Conservation (phyloP, 1,284 basidiomycete genomes). For the Heterobasidion annosum region DNA sequence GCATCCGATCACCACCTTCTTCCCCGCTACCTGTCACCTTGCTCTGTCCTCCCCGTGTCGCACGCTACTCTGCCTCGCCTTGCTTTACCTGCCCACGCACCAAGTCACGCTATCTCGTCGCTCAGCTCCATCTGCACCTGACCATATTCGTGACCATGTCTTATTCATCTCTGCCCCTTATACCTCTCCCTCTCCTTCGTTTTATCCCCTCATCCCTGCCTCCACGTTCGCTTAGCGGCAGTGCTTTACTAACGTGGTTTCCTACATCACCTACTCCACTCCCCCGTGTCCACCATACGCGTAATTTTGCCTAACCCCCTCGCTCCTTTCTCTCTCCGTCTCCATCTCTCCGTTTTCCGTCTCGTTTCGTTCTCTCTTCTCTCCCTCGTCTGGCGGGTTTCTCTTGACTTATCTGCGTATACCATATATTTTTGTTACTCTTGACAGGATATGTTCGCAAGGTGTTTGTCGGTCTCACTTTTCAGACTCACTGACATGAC, state of each 20-base stretch:
- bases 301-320: slow-evolving; percentile 1
- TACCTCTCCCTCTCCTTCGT: slow-evolving; percentile 3
- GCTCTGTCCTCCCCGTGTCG: background rate
- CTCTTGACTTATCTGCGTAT: slow-evolving; percentile 5
- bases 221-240: slow-evolving; percentile 4
- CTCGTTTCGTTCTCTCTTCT: slow-evolving; percentile 9
- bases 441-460: background rate
- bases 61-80: background rate
- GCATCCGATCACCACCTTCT: background rate
- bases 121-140: background rate
- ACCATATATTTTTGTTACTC: slow-evolving; percentile 5
- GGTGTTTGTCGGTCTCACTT: background rate
- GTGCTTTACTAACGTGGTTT: slow-evolving; percentile 4
- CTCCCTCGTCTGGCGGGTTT: background rate
- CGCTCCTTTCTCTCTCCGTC: slow-evolving; percentile 16
- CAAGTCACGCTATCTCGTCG: background rate
- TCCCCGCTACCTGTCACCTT: background rate
- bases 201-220: slow-evolving; percentile 14
- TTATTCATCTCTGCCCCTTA: background rate
- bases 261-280: slow-evolving; percentile 2
- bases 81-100: background rate
- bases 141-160: background rate
- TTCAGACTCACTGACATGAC: background rate
- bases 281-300: background rate
- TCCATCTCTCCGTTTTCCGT: slow-evolving; percentile 25